These are phyloP conservation scores for Salix koriyanagi DNA, from an alignment of 345 rosid species.

Conservation along the genomic window DNA sequence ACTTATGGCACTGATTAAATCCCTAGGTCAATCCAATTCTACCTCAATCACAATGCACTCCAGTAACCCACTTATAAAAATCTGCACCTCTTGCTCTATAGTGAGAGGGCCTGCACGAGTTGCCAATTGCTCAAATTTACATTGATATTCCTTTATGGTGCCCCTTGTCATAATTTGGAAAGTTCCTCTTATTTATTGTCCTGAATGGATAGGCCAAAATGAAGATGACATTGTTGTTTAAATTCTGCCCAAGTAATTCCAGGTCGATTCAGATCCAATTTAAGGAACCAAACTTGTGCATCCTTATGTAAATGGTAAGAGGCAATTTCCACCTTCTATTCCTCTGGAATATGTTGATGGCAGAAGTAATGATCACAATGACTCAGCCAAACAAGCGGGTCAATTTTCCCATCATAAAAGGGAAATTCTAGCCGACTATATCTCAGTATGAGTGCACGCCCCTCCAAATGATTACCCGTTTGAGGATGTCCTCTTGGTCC, in stretches of 20 bases:
- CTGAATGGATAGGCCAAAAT: background rate
- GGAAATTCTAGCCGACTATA: background rate
- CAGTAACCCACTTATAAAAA: background rate
- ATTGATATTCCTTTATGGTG: background rate
- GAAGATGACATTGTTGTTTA: background rate
- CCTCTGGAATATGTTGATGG: background rate
- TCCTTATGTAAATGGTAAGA: background rate
- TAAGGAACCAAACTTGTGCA: background rate
- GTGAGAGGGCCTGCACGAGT: background rate
- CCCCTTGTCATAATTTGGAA: background rate
- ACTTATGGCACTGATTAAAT: background rate
- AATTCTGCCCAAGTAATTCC: background rate
- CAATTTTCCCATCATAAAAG: background rate
- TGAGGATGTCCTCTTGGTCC: background rate
- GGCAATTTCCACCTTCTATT: background rate
- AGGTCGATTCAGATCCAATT: background rate
- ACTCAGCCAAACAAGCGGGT: background rate
- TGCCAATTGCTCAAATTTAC: background rate
- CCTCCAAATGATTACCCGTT: too few species aligned
- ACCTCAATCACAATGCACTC: background rate
- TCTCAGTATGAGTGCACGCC: too few species aligned
- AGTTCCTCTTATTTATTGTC: background rate
- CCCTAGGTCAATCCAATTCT: background rate
- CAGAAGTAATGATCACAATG: background rate
- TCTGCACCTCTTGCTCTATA: accelerated